phyloP scores from a whole-genome alignment of 1,284 basidiomycete species.

The Apiotrichum siamense region DNA sequence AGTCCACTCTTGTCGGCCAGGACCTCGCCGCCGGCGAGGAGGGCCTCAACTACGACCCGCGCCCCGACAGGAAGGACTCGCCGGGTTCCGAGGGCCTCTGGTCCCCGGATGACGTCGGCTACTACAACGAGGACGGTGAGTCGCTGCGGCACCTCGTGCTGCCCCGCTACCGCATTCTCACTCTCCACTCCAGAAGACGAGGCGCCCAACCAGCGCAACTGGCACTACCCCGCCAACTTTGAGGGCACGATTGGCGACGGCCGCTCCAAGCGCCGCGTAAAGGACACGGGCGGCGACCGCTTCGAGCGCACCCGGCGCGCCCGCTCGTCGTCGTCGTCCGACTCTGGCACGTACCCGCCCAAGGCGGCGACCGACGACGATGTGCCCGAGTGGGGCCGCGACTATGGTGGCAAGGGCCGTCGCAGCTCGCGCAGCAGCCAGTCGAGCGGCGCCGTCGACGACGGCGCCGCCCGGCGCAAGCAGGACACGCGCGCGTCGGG shows the following conservation, averaged over 20 bases:
- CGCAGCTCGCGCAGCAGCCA: conserved; percentile 9
- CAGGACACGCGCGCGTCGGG: background rate
- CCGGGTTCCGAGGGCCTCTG: conserved; percentile 40
- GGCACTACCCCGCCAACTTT: conserved; percentile 50
- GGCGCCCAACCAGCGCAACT: conserved; percentile 46
- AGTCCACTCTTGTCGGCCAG: conserved; percentile 64
- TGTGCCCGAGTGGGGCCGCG: conserved; percentile 48
- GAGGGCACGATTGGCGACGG: conserved; percentile 41
- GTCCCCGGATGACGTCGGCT: conserved; percentile 40
- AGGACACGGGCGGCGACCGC: conserved; percentile 26
- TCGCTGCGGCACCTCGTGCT: background rate
- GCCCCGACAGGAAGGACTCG: conserved; percentile 20
- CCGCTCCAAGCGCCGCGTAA: conserved; percentile 19
- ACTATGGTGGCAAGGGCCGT: conserved; percentile 39
- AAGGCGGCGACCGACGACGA: conserved; percentile 39
- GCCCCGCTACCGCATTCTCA: background rate
- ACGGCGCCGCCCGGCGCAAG: background rate
- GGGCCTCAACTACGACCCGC: conserved; percentile 42
- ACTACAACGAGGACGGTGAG: conserved; percentile 34
- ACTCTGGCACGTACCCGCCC: conserved; percentile 28
- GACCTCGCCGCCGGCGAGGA: conserved; percentile 71
- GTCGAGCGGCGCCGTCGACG: background rate
- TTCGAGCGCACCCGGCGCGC: conserved; percentile 34
- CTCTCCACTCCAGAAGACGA: conserved; percentile 21
- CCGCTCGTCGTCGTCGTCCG: background rate